Evolutionary conservation across 495 filamentous ascomycete genomes (phyloP), one percentile per base, ranked within the genome.

Genomic region (Emericellopsis terricola): DNA sequence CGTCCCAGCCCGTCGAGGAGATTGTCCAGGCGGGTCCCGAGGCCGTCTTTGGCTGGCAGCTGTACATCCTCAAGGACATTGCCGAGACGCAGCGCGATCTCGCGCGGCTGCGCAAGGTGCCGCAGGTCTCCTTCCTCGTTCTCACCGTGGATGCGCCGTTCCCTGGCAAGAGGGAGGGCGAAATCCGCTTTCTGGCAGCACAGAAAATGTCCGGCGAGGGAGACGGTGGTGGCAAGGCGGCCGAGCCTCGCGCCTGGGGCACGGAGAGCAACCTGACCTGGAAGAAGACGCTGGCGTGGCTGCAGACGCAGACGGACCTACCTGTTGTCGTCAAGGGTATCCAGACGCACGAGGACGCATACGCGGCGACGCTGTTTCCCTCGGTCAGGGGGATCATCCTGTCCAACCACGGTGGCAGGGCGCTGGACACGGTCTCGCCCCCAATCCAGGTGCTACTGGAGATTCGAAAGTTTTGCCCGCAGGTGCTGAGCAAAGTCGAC

Each of bases 111-210:
- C 60, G 60, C 4, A 60, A 77, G 19, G 69, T 86, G 30, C 59
- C 64, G 32, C 38, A 51, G 15, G 71, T 81, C 46, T 81, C 74
- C 38, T 81, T 78, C 48, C 62, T 86, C 34, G 70, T 71, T 28
- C 58, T 86, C 10, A 89, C 81, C 2, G 65, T 89, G 2, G 81
- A 89, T 37, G 81, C 81, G 0, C 78, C 81, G 0, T 74, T 79
- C 11, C 77, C 81, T 0, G 81, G 81, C 0, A 89, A 89, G 44
- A 57, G 81, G 31, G 81, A 89, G 49, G 68, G 78, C 24, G 81
- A 89, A 38, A 78, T 84, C 53, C 61, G 4, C 52, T 55, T 32
- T 52, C n/a, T n/a, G n/a, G n/a, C n/a, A n/a, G n/a, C n/a, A n/a
- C n/a, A n/a, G n/a, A 53, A 26, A 40, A 38, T 51, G 38, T n/a